These are phyloP conservation scores for Testicularia cyperi DNA, from an alignment of 1,284 basidiomycete species.

Conservation along the genomic window DNA sequence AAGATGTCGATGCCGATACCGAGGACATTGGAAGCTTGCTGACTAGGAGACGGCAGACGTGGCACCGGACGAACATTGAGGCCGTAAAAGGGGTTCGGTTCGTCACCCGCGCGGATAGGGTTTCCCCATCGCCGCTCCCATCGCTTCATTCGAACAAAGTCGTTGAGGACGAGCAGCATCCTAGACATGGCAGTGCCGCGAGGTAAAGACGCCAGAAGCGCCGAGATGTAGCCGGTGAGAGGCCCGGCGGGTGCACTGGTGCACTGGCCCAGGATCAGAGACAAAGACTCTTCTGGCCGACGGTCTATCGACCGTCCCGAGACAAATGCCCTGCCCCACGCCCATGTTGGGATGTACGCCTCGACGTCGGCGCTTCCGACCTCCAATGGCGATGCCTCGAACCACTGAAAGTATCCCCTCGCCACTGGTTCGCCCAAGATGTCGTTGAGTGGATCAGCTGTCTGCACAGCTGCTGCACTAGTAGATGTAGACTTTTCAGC, in stretches of 20 bases:
- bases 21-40: constrained; percentile 15
- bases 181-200: constrained; percentile 46
- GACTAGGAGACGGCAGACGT: background rate
- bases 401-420: constrained; percentile 57
- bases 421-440: constrained; percentile 5
- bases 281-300: constrained; percentile 46
- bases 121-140: constrained; percentile 58
- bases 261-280: constrained; percentile 57
- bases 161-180: constrained; percentile 44
- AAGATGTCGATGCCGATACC: constrained; percentile 54
- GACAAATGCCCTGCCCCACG: constrained; percentile 55
- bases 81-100: constrained; percentile 57
- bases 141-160: constrained; percentile 49
- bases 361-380: constrained; percentile 56
- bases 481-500: background rate
- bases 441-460: constrained; percentile 7
- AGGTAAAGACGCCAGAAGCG: constrained; percentile 52
- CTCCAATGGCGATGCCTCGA: constrained; percentile 58
- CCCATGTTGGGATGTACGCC: constrained; percentile 60
- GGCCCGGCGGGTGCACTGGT: constrained; percentile 59
- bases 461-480: background rate
- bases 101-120: constrained; percentile 56
- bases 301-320: constrained; percentile 44
- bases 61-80: constrained; percentile 21
- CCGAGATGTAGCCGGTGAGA: constrained; percentile 53